These are phyloP conservation scores for Adiantum capillusveneris DNA, from an alignment of 75 land plant genomes.

Conservation along the genomic window DNA sequence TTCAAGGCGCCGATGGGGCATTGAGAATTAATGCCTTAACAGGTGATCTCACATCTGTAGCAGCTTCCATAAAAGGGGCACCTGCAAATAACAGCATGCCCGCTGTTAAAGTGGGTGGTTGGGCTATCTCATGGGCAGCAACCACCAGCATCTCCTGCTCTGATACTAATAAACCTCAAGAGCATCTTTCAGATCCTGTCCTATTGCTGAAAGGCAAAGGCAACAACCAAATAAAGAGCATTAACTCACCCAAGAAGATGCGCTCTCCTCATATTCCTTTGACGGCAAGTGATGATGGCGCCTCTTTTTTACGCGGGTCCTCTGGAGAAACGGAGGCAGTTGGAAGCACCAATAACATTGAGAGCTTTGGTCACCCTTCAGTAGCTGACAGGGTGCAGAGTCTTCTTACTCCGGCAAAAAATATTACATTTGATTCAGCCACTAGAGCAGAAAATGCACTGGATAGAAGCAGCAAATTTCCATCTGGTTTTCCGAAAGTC, in stretches of 20 bases:
- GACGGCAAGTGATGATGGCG: background rate
- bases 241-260: background rate
- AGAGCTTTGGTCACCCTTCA: background rate
- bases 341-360: background rate
- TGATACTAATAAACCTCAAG: no score
- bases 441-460: background rate
- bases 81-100: background rate
- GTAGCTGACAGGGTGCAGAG: background rate
- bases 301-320: background rate
- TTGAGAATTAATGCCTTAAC: conserved; percentile 56
- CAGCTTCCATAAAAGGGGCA: conserved; percentile 1
- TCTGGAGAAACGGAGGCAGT: background rate
- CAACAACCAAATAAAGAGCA: background rate
- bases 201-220: background rate
- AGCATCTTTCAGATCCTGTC: no score
- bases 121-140: background rate
- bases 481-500: background rate
- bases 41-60: conserved; percentile 41
- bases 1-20: conserved; percentile 59
- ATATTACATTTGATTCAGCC: background rate
- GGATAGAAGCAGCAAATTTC: background rate
- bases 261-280: background rate
- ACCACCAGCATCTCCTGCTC: background rate
- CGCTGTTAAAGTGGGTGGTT: background rate
- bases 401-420: background rate